A percentile compares a stretch with the other conserved stretches of the same genome.
Conservation (phyloP, 352 stramenopile genomes). For the Pythium folliculosum region DNA sequence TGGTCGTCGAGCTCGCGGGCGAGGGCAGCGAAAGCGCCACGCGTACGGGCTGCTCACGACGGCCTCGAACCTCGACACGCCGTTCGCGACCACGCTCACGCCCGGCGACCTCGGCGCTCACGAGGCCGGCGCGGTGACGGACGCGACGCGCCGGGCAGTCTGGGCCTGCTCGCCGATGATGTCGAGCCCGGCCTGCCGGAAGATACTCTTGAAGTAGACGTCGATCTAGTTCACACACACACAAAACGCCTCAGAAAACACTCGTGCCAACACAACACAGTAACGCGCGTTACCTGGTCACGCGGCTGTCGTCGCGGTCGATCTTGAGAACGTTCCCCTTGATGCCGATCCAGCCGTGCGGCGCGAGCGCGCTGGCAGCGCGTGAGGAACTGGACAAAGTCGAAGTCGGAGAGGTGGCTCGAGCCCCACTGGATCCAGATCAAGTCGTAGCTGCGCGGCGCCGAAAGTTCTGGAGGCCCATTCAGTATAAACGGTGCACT, state of each 20-base stretch:
- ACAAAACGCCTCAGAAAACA: not conserved
- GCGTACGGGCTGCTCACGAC: too few species aligned
- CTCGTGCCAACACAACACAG: too few species aligned
- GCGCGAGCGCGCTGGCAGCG: conserved; percentile 74
- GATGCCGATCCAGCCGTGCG: conserved; percentile 61
- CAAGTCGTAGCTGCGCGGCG: conserved; percentile 86
- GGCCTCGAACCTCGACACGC: too few species aligned
- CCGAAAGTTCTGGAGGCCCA: conserved; percentile 92
- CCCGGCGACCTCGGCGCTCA: too few species aligned
- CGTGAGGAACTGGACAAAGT: conserved; percentile 92
- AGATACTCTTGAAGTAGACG: conserved; percentile 92
- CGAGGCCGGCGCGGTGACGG: too few species aligned
- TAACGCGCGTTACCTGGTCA: conserved; percentile 77
- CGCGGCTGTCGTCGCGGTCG: conserved; percentile 93
- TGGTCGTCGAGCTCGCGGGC: too few species aligned
- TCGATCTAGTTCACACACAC: conserved; percentile 50
- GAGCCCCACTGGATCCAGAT: conserved; percentile 98
- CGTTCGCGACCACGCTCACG: too few species aligned
- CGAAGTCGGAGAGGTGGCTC: conserved; percentile 94
- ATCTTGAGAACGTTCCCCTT: conserved; percentile 95
- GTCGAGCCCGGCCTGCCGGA: conserved; percentile 88
- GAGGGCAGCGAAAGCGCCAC: too few species aligned
- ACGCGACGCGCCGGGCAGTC: too few species aligned
- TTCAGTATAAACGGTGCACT: conserved; percentile 85
- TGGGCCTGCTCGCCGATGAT: conserved; percentile 86